These are phyloP conservation scores for Nepenthes alata DNA, from an alignment of 179 eudicot genomes.

Conservation along the genomic window DNA sequence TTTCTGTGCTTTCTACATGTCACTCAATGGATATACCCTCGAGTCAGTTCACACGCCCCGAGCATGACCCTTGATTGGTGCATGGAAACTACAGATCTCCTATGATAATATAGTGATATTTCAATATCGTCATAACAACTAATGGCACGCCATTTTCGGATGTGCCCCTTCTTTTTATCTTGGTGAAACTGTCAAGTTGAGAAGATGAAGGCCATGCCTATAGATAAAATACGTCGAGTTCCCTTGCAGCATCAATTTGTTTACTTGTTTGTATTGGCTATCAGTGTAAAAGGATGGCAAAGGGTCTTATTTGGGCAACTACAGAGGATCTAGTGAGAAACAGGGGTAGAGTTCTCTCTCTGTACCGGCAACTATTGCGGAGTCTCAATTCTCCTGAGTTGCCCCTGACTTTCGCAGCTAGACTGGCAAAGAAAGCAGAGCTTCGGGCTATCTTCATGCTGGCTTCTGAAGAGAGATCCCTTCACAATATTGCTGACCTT, in stretches of 20 bases:
- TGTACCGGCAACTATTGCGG: conserved; percentile 56
- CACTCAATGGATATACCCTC: too few relatives aligned
- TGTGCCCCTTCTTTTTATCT: too few relatives aligned
- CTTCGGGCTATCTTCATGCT: conserved; percentile 62
- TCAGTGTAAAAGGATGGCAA: conserved; percentile 29
- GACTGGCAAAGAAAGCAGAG: conserved; percentile 75
- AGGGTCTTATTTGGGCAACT: conserved; percentile 76
- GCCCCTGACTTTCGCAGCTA: conserved; percentile 55
- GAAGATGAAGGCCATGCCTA: background rate
- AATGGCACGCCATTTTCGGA: too few relatives aligned
- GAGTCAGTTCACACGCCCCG: too few relatives aligned
- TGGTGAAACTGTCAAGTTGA: too few relatives aligned
- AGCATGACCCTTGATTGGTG: too few relatives aligned
- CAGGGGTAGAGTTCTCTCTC: conserved; percentile 50
- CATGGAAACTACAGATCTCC: too few relatives aligned
- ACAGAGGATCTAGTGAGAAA: conserved; percentile 70
- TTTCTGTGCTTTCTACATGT: too few relatives aligned
- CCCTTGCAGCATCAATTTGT: background rate
- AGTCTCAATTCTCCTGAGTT: conserved; percentile 63
- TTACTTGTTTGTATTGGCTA: background rate
- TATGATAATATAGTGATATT: too few relatives aligned
- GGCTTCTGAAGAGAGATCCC: conserved; percentile 65
- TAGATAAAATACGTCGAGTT: background rate
- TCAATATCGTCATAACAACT: too few relatives aligned
- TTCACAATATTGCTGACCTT: conserved; percentile 70